These are phyloP conservation scores for Hordeum pubiflorum DNA, from an alignment of 202 grass and related monocot genomes.

Conservation along the genomic window DNA sequence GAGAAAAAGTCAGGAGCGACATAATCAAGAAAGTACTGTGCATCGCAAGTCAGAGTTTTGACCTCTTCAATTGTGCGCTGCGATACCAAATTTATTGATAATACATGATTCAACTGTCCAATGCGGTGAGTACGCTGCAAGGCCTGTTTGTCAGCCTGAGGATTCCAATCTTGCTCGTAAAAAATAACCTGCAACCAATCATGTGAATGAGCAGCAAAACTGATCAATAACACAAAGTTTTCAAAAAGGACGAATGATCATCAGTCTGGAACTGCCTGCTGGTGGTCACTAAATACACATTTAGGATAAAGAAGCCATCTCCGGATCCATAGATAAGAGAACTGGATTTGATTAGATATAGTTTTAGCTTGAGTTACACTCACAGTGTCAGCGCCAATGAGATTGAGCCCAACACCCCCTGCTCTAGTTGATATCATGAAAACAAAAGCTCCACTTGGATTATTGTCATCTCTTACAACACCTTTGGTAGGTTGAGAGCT, in stretches of 20 bases:
- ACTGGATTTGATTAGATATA: slow-evolving; percentile 15
- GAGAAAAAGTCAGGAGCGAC: slow-evolving; percentile 1
- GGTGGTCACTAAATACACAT: slow-evolving; percentile 13
- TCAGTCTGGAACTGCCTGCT: slow-evolving; percentile 7
- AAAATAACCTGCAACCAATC: slow-evolving; percentile 70
- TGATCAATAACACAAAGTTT: slow-evolving; percentile 2
- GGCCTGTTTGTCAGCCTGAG: slow-evolving; percentile 94
- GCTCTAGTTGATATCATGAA: slow-evolving; percentile 99
- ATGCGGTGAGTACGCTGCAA: slow-evolving; percentile 94
- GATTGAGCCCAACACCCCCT: slow-evolving; percentile 94
- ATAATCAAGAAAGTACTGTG: slow-evolving; percentile 10
- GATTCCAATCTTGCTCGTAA: slow-evolving; percentile 99
- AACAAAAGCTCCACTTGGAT: slow-evolving; percentile 67
- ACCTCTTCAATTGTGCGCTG: slow-evolving; percentile 90
- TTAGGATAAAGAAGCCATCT: slow-evolving; percentile 23
- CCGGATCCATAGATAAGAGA: neutral
- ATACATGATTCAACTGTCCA: slow-evolving; percentile 86
- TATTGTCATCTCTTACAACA: slow-evolving; percentile 32
- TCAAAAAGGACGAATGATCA: slow-evolving; percentile 4
- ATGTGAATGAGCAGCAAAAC: slow-evolving; percentile 6
- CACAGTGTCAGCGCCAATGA: slow-evolving; percentile 89
- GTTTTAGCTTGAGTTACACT: slow-evolving; percentile 37
- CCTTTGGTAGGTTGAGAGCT: slow-evolving; percentile 44
- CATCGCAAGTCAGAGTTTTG: slow-evolving; percentile 10
- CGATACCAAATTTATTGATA: slow-evolving; percentile 88